These are phyloP conservation scores for Vaccinium vitisidaea DNA, from an alignment of 148 eudicot genomes.

Conservation along the genomic window DNA sequence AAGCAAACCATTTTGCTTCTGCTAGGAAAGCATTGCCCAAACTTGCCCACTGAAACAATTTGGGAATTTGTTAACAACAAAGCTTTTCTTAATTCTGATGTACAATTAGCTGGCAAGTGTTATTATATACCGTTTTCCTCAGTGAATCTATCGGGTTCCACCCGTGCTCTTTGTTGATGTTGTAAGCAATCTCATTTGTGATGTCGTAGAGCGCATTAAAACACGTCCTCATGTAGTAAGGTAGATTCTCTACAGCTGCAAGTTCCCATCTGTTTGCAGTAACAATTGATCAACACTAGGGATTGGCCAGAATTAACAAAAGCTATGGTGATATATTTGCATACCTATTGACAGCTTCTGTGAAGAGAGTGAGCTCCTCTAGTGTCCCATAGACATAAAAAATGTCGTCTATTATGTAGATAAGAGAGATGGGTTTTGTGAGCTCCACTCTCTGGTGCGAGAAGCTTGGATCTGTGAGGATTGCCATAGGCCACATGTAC, in stretches of 20 bases:
- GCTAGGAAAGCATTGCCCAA: conserved; percentile 59
- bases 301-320: not conserved
- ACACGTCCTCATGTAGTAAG: conserved; percentile 56
- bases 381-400: conserved; percentile 61
- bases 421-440: conserved; percentile 50
- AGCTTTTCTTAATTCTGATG: not conserved
- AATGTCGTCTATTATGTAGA: conserved; percentile 71
- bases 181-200: conserved; percentile 42
- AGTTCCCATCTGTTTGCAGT: conserved; percentile 47
- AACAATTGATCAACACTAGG: not conserved
- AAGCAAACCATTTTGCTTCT: conserved; percentile 68
- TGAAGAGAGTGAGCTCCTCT: conserved; percentile 52
- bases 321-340: not conserved
- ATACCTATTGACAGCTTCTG: conserved; percentile 63
- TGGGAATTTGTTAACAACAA: no score
- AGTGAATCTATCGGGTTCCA: conserved; percentile 38
- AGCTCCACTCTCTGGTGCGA: conserved; percentile 48
- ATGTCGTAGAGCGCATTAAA: conserved; percentile 40
- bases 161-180: conserved; percentile 38
- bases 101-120: not conserved
- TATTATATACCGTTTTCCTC: conserved; percentile 31
- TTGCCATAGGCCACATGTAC: conserved; percentile 68
- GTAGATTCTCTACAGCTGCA: conserved; percentile 30
- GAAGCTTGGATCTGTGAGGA: conserved; percentile 36
- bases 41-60: conserved; percentile 49